A percentile compares a stretch with the other conserved stretches of the same genome.
Evolutionary conservation across 2,329 filamentous ascomycete genomes (phyloP).

Genomic region (Cryphonectria nitschkei): DNA sequence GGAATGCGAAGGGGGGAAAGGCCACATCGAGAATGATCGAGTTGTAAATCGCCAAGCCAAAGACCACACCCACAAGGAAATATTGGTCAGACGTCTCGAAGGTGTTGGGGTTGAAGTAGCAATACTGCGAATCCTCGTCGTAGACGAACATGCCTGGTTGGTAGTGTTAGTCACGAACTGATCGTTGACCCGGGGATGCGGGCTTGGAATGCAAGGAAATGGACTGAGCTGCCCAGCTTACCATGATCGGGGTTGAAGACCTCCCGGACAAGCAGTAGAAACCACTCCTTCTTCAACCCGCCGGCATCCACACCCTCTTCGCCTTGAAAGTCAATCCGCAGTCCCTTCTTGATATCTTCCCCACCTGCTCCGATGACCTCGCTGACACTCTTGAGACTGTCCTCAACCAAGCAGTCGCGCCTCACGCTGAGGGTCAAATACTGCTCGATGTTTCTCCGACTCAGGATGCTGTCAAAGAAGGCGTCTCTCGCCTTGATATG

Average conservation of each 20-base stretch:
- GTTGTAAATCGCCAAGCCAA: slow-evolving; percentile 92
- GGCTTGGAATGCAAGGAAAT: background rate
- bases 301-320: slow-evolving; percentile 93
- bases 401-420: slow-evolving; percentile 84
- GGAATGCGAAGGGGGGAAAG: slow-evolving; percentile 85
- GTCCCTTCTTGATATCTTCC: slow-evolving; percentile 87
- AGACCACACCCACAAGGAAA: slow-evolving; percentile 83
- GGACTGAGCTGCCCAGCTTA: slow-evolving; percentile 47
- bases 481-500: slow-evolving; percentile 84
- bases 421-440: slow-evolving; percentile 78
- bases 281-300: slow-evolving; percentile 92
- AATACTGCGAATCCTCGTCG: slow-evolving; percentile 86
- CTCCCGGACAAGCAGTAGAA: slow-evolving; percentile 82
- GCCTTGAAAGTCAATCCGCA: slow-evolving; percentile 82
- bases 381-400: slow-evolving; percentile 82
- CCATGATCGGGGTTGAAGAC: slow-evolving; percentile 90
- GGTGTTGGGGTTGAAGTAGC: slow-evolving; percentile 90
- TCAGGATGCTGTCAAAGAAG: slow-evolving; percentile 88
- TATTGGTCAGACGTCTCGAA: slow-evolving; percentile 93
- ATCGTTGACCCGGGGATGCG: background rate
- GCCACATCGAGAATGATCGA: slow-evolving; percentile 90
- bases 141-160: slow-evolving; percentile 82
- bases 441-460: slow-evolving; percentile 72
- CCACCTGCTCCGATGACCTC: slow-evolving; percentile 79
- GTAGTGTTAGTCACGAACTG: background rate